phyloP scores from a whole-genome alignment of 768 basidiomycete genomes.

The Mycena epipterygia region DNA sequence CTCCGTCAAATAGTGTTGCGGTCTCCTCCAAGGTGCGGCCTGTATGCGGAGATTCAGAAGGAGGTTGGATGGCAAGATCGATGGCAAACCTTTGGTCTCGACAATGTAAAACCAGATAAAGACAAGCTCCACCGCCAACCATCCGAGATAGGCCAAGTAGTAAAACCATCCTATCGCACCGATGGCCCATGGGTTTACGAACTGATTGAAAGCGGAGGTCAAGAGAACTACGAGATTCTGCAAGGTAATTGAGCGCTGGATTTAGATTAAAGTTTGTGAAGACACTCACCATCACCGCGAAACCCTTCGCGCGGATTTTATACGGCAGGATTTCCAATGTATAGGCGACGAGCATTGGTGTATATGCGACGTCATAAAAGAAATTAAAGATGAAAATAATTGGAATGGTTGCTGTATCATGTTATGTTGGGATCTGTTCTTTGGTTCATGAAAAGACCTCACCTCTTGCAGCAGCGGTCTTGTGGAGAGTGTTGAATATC shows the following conservation, averaged over 20 bases:
- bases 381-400: constrained; percentile 74
- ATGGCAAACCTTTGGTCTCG: constrained; percentile 69
- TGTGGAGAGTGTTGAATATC: constrained; percentile 56
- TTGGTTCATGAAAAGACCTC: background rate
- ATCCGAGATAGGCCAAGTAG: constrained; percentile 66
- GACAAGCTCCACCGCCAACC: constrained; percentile 71
- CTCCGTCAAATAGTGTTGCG: constrained; percentile 78
- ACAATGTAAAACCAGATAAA: constrained; percentile 70
- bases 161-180: constrained; percentile 69
- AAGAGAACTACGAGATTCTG: constrained; percentile 76
- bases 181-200: constrained; percentile 84
- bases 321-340: constrained; percentile 87
- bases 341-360: constrained; percentile 71
- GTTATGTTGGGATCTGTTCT: background rate
- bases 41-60: constrained; percentile 36
- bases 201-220: constrained; percentile 83
- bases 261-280: background rate
- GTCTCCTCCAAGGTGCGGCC: constrained; percentile 82
- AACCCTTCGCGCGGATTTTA: constrained; percentile 84
- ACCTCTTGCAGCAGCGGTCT: constrained; percentile 59
- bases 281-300: constrained; percentile 74
- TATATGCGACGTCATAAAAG: constrained; percentile 80
- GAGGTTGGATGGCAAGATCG: background rate
- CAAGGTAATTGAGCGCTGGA: constrained; percentile 20
- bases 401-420: constrained; percentile 65